Evolutionary conservation across 345 rosid species (phyloP).

Genomic region (Eucalyptus cloeziana): DNA sequence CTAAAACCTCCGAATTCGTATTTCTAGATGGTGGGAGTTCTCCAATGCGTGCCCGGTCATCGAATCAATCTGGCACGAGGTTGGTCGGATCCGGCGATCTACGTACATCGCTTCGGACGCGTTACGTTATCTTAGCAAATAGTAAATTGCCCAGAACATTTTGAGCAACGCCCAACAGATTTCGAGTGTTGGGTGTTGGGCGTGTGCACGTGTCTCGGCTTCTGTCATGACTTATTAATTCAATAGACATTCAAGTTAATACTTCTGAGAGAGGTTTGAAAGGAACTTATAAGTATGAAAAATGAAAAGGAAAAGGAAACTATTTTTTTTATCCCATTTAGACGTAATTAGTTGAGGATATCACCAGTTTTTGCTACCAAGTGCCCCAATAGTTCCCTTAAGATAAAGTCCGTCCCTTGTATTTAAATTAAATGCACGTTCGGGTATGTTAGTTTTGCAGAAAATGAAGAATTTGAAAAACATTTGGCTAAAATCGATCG

Average conservation of each 20-base stretch:
- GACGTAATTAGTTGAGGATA: not conserved
- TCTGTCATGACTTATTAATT: not conserved
- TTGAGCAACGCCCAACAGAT: not conserved
- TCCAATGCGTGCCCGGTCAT: not conserved
- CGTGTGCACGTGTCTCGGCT: not conserved
- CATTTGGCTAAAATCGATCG: rapidly evolving
- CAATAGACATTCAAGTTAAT: not conserved
- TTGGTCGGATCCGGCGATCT: not conserved
- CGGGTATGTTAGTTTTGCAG: not conserved
- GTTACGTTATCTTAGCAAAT: not conserved
- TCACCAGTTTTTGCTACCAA: not conserved
- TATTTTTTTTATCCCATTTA: not conserved
- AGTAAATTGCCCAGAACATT: not conserved
- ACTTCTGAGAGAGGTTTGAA: not conserved
- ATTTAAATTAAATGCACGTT: not conserved
- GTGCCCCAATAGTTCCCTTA: not conserved
- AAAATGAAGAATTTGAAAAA: not conserved
- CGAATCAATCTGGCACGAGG: not conserved
- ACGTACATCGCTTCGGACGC: rapidly evolving
- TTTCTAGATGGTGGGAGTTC: not conserved
- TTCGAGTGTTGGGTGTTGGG: not conserved
- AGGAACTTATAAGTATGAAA: not conserved
- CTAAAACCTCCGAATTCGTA: not conserved
- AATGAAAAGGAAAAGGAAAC: not conserved
- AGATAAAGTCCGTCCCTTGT: not conserved